Evolutionary conservation across 2,329 filamentous ascomycete genomes (phyloP), one percentile per base, ranked within the genome.

Genomic region (Cladosporium sp.): DNA sequence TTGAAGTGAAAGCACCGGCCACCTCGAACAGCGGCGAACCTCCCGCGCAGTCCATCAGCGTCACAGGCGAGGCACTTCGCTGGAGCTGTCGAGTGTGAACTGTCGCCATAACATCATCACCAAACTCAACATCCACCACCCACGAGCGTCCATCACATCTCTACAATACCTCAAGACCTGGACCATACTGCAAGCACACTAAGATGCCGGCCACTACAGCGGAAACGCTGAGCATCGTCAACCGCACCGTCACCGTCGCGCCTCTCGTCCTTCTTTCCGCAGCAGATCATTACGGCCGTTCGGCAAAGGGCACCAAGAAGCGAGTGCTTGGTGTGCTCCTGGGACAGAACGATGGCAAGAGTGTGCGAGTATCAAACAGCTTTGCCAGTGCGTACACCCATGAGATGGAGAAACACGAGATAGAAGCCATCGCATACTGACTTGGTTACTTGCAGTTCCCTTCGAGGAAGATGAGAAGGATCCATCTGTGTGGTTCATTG

Each of bases 381-480:
- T 99, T 97, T 72, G 93, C 93, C 67, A 91, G 92, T 96, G 70
- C 45, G 82, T 70, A 56, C 64, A 47, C 13, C 30, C 11, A 56
- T 22, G 24, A 20, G n/a, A 19, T 1, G 8, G 3, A 20, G 13
- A 11, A 44, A 32, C 12, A 30, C 8, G 13, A n/a, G 11, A 22
- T 19, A 34, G n/a, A 11, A 29, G 27, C 29, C 22, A 22, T 27
- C n/a, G 11, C 24, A 20, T 36, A 51, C 34, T 52, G 43, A 50
- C 55, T 50, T 43, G 50, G 53, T 32, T 17, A 19, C 39, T 27
- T 15, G 56, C 64, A 96, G 93, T 97, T 40, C 93, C 93, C 1
- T 99, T 99, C 67, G 93, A 99, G 73, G 93, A 99, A 76, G 93
- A 99, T 70, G 93, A 96, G 65, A 96, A 95, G 74, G 91, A 99